Evolutionary conservation across 2,329 filamentous ascomycete species (phyloP), one percentile per base, ranked within the genome.

Genomic region (Aspergillus piperis): DNA sequence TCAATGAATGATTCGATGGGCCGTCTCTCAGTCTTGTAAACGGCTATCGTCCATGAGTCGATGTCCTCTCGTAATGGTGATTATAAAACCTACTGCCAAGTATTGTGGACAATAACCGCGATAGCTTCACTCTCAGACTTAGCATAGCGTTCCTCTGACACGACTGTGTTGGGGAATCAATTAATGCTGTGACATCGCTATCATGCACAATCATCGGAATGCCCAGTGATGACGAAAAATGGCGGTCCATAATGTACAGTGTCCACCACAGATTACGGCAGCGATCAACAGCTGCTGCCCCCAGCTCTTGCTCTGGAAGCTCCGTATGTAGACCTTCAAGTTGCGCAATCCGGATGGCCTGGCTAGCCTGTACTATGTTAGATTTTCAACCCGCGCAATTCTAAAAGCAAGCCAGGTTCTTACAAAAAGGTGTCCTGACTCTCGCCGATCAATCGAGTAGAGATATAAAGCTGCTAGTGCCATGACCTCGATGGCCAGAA

Each of bases 181-280:
- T 63, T 19, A 71, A 60, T 0, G 75, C 75, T 4, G 71, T 74
- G 25, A 80, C 77, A 23, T 79, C 77, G 50, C 65, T 66, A 54
- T 80, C 76, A 19, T 73, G 71, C 0, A 70, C 71, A 1, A 70
- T 72, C 68, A 78, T 75, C 1, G 76, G 77, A 5, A 77, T 57
- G 1, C 77, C 76, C 0, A 78, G 10, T 1, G 76, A 78, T 1
- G 73, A 75, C 1, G 75, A 79, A 44, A 79, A 76, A 21, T 79
- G 75, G 0, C 73, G 70, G 25, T 79, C 77, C 68, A 77, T 75
- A 21, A 76, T 77, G 44, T 78, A 79, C 7, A 78, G 54, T 0
- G 75, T 76, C 75, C 77, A 78, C 77, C 77, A 80, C 1, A 79
- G 63, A 58, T 74, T 72, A 1, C 75, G 74, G 42, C 75, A 78